Base-by-base conservation (phyloP, 495 filamentous ascomycete genomes). In the Pyrenula massariospora region DNA sequence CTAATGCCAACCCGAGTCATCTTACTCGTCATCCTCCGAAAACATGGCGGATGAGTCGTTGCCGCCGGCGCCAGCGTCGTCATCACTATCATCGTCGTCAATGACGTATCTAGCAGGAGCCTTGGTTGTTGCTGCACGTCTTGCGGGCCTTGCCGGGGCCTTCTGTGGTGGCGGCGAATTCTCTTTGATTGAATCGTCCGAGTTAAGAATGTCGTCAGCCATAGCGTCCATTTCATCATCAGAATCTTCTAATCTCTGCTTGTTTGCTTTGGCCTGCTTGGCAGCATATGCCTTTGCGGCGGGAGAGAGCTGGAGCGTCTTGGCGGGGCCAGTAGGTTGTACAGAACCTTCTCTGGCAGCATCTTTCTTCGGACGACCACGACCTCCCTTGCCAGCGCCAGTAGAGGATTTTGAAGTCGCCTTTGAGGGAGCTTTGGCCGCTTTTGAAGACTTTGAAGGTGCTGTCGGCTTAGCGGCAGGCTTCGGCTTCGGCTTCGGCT, bases 271-370 rank as follows among this genome's bases (percentile, higher is more conserved):
- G 25, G 77, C 76, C 53, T 84, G 77, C 72, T 88, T 91, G 1
- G 83, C 79, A 15, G 85, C 87, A 65, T 93, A 92, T 0, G 84
- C 86, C 66, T 92, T 93, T 12, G 88, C 88, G 3, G 86, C 87
- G 0, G 89, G 87, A 11, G 86, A 89, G 15, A 89, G 72, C 8
- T 68, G 63, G 21, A 73, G 66, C 61, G 84, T 84, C 55, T 74
- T 62, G 12, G 68, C 58, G 23, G 67, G 56, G 12, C 71, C 59
- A n/a, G 71, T 36, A 57, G 61, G 62, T 15, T 42, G 31, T 15
- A 42, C 31, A 42, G 15, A 42, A 62, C 67, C 12, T 55, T 65
- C 42, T 47, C 61, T 54, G 62, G 70, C 52, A 60, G 68, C 56
- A 63, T 80, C 75, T 59, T 63, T 77, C 67, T 81, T 81, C 19